Conservation (phyloP, 176 grass and related monocot genomes). For the Oropetium thomaeum region DNA sequence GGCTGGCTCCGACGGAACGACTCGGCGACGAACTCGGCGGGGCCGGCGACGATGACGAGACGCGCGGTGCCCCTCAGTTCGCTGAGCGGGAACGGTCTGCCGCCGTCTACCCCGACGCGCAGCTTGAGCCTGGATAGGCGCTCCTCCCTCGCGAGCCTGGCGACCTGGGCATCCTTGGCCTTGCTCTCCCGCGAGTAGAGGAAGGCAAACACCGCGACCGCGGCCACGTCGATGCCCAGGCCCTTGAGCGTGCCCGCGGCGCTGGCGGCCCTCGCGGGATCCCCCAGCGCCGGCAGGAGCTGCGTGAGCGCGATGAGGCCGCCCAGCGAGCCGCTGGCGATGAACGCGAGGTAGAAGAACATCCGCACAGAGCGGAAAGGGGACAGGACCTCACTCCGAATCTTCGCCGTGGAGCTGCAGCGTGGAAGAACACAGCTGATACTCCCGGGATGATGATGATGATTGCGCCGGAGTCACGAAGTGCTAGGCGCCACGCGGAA, state of each 20-base stretch:
- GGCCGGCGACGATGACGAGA: conserved; percentile 80
- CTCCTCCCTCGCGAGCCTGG: conserved; percentile 84
- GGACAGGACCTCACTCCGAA: conserved; percentile 88
- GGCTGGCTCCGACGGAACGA: conserved; percentile 74
- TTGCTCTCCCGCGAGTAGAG: conserved; percentile 79
- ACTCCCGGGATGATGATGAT: background rate
- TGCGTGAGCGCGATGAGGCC: conserved; percentile 66
- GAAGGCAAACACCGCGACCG: conserved; percentile 69
- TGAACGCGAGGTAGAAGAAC: conserved; percentile 98
- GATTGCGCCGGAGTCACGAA: background rate
- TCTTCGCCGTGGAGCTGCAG: conserved; percentile 67
- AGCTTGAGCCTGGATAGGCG: conserved; percentile 71
- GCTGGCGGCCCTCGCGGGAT: conserved; percentile 38
- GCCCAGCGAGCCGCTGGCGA: conserved; percentile 64
- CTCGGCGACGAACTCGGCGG: conserved; percentile 60
- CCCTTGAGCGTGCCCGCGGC: conserved; percentile 56
- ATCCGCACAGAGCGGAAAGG: conserved; percentile 82
- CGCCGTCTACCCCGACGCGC: conserved; percentile 30
- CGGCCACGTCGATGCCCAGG: conserved; percentile 75
- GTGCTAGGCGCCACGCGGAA: too few species aligned
- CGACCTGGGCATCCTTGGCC: conserved; percentile 76
- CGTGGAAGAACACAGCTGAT: background rate
- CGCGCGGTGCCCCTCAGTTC: conserved; percentile 74
- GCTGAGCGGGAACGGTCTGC: conserved; percentile 46
- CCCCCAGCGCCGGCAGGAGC: conserved; percentile 54